Percentiles rank a stretch among this genome's conserved stretches.
phyloP scores from a whole-genome alignment of 805 yeast genomes.

The Candida khao-thaluensis region DNA sequence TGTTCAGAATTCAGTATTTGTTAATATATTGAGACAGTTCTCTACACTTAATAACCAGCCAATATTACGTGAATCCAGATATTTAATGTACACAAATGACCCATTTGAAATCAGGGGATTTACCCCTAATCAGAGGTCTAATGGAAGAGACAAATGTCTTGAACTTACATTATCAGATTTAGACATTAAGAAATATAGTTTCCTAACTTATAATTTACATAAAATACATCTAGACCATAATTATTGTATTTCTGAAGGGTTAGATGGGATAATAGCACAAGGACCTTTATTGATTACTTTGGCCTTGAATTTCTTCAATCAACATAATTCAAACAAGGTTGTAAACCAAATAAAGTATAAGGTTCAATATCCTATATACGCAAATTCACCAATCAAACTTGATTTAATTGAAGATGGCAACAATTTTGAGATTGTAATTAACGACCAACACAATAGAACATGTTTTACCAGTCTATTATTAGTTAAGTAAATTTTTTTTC shows the following conservation, averaged over 20 bases:
- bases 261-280: conserved; percentile 64
- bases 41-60: conserved; percentile 5
- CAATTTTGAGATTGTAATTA: neutral
- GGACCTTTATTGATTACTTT: conserved; percentile 78
- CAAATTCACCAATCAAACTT: neutral
- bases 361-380: neutral
- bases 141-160: neutral
- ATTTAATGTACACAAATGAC: conserved; percentile 59
- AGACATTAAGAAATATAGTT: conserved; percentile 56
- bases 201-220: conserved; percentile 81
- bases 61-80: conserved; percentile 50
- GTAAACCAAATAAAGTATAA: conserved; percentile 9
- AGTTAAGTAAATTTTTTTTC: neutral
- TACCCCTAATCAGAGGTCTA: neutral
- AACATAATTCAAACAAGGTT: neutral
- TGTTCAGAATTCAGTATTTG: conserved; percentile 42
- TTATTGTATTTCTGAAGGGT: conserved; percentile 60
- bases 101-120: conserved; percentile 3
- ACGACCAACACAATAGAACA: neutral
- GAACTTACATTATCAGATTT: neutral
- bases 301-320: conserved; percentile 50
- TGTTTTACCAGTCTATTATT: conserved; percentile 1
- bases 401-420: neutral
- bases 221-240: conserved; percentile 68
- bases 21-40: conserved; percentile 50